Conservation (phyloP, 2,329 filamentous ascomycete genomes). For the Colletotrichum sojae region DNA sequence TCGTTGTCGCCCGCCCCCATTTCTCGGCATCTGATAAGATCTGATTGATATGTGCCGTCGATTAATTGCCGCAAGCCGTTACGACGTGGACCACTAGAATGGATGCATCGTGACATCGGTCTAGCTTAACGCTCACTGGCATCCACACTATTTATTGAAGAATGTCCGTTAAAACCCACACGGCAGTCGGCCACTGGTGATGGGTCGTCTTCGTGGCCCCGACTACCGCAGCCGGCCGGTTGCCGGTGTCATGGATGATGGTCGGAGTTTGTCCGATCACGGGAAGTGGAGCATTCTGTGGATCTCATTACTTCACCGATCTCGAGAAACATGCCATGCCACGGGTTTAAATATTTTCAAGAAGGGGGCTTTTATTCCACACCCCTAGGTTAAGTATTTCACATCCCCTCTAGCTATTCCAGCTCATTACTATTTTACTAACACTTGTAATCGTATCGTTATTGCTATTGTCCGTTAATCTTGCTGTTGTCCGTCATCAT, state of each 20-base stretch:
- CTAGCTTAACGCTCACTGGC: conserved; percentile 1
- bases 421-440: no score
- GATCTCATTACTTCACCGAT: conserved; percentile 6
- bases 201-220: neutral
- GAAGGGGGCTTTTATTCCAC: neutral
- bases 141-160: conserved; percentile 14
- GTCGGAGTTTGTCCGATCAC: conserved; percentile 9
- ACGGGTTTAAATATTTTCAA: neutral
- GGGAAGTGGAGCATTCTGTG: conserved; percentile 6
- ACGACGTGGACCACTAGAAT: conserved; percentile 2
- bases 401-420: no score
- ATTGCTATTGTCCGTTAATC: no score
- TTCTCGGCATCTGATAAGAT: conserved; percentile 33
- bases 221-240: conserved; percentile 2
- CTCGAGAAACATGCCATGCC: neutral
- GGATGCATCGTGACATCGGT: conserved; percentile 11
- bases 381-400: no score
- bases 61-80: conserved; percentile 17
- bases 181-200: conserved; percentile 9
- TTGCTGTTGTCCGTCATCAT: no score
- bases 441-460: no score
- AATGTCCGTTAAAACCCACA: neutral
- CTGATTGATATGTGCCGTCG: conserved; percentile 24
- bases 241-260: neutral
- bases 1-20: conserved; percentile 11